phyloP scores from a whole-genome alignment of 139 green algal species.

The Haematococcus sp. region DNA sequence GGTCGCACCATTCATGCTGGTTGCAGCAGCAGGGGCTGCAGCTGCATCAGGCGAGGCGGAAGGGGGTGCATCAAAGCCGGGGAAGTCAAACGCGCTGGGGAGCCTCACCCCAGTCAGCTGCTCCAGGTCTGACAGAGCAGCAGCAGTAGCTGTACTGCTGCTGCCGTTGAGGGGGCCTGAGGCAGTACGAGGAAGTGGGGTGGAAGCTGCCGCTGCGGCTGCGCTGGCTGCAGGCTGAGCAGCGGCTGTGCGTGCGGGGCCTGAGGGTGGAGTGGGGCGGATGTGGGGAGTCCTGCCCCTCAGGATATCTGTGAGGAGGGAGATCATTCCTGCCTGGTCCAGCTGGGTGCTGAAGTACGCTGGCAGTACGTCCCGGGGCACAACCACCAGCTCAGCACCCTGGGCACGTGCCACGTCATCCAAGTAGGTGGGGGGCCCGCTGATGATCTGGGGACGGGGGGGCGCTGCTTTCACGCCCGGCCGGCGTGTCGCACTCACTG shows the following conservation, averaged over 20 bases:
- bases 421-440: background rate
- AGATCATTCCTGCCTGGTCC: background rate
- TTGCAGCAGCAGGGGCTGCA: background rate
- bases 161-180: too few species aligned
- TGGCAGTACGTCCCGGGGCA: background rate
- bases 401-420: background rate
- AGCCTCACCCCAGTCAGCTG: background rate
- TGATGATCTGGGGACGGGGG: too few species aligned
- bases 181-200: too few species aligned
- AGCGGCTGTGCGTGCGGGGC: background rate
- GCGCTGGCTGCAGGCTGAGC: background rate
- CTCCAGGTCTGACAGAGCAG: background rate
- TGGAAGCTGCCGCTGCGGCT: too few species aligned
- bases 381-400: background rate
- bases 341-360: background rate
- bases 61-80: slow-evolving; percentile 12
- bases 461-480: too few species aligned
- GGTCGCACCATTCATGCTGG: too few species aligned
- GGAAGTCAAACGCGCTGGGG: slow-evolving; percentile 31
- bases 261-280: background rate
- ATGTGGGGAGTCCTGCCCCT: background rate
- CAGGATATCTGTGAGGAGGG: background rate
- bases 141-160: background rate
- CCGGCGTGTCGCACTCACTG: too few species aligned
- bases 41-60: background rate